Evolutionary conservation across 768 basidiomycete species (phyloP).

Genomic region (Russula vinacea): DNA sequence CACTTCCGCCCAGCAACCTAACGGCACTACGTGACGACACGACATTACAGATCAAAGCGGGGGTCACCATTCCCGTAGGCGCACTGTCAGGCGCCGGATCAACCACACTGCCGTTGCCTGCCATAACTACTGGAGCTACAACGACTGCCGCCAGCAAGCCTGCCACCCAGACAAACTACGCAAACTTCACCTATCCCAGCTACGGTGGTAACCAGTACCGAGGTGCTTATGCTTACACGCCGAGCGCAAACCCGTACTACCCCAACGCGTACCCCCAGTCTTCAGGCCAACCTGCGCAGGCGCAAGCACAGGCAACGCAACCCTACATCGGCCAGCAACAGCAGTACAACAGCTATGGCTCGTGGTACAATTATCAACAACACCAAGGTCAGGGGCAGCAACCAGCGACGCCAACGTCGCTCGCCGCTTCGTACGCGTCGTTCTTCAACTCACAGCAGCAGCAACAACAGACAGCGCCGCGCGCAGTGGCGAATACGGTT

Average conservation of each 20-base stretch:
- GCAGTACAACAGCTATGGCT: conserved; percentile 43
- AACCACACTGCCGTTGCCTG: conserved; percentile 21
- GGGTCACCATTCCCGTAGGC: conserved; percentile 25
- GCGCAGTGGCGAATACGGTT: conserved; percentile 57
- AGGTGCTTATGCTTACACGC: conserved; percentile 43
- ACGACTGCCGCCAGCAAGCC: conserved; percentile 36
- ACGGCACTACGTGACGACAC: conserved; percentile 71
- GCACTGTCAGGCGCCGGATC: conserved; percentile 24
- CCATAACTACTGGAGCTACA: conserved; percentile 35
- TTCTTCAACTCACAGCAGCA: conserved; percentile 40
- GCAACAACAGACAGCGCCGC: conserved; percentile 33
- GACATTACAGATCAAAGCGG: conserved; percentile 60
- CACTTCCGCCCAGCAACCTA: conserved; percentile 53
- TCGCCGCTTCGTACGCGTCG: conserved; percentile 42
- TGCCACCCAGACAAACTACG: conserved; percentile 30
- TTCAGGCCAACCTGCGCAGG: conserved; percentile 31
- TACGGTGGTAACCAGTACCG: conserved; percentile 36
- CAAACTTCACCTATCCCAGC: conserved; percentile 33
- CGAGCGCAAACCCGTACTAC: conserved; percentile 38
- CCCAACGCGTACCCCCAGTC: conserved; percentile 35
- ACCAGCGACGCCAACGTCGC: conserved; percentile 34
- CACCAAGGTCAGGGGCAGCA: conserved; percentile 42
- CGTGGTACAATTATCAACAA: conserved; percentile 46
- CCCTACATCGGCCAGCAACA: conserved; percentile 40
- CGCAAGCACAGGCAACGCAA: conserved; percentile 31